Base-by-base conservation (phyloP, 495 filamentous ascomycete species). In the Podospora australis region DNA sequence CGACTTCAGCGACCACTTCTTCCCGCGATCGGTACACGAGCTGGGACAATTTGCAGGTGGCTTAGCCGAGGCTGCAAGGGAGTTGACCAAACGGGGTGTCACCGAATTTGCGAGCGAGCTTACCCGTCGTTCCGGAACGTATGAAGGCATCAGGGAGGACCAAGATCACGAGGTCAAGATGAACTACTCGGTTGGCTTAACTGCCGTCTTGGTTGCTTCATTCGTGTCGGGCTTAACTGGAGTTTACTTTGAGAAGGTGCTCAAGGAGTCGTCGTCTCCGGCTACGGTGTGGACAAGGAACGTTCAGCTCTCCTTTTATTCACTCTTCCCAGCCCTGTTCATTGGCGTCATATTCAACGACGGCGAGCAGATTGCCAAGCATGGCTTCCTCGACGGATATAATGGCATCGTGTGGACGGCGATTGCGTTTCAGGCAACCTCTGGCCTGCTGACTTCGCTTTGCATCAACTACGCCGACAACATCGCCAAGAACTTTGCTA, bases 341-440 rank as follows among this genome's bases (percentile, higher is more conserved):
- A 76, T 95, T 49, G 91, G 90, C 0, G 84, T 98, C 4, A 67
- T 95, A 3, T 83, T 86, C 59, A 84, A 86, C 45, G 92, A 98
- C 57, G 92, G 92, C 9, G 79, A 81, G 46, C 80, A 84, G 45
- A 90, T 98, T 48, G 77, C 84, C 17, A 79, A 81, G 60, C 78
- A 86, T 56, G 90, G 92, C 4, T 88, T 97, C 64, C 96, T 97
- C 58, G 84, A 84, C 16, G 92, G 92, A 6, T 98, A 97, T 69
- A 96, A 91, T 65, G 78, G 76, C 70, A 74, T 90, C 22, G 92
- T 97, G 3, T 96, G 90, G 91, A 77, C 81, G 2, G 83, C 88
- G 11, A 84, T 98, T 48, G 51, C 78, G 2, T 75, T 90, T 40
- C 92, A 98, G 60, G 87, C 91, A 0, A 58, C 83, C 9, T 90